Evolutionary conservation across 2,329 filamentous ascomycete species (phyloP).

Genomic region (Colletotrichum brevisporum): DNA sequence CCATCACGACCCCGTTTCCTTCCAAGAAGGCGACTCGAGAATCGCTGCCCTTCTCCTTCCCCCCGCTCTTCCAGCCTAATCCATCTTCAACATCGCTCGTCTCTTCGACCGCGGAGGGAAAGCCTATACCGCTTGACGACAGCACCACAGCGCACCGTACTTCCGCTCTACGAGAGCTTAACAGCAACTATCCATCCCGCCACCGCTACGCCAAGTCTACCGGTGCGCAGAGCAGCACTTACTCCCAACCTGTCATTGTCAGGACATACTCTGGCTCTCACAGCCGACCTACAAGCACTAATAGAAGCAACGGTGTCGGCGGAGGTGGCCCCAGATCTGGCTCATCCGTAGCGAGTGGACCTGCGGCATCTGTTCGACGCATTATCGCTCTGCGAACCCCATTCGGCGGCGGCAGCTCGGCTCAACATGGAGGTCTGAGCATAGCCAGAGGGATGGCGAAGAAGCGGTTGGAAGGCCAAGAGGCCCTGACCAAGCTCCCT

Average conservation of each 20-base stretch:
- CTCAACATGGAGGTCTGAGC: slow-evolving; percentile 57
- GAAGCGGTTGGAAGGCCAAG: slow-evolving; percentile 48
- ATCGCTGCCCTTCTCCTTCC: slow-evolving; percentile 63
- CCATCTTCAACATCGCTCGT: slow-evolving; percentile 67
- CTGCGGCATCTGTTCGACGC: slow-evolving; percentile 42
- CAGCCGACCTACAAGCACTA: slow-evolving; percentile 50
- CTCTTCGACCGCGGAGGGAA: slow-evolving; percentile 69
- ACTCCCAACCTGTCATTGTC: slow-evolving; percentile 76
- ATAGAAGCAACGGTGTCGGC: slow-evolving; percentile 41
- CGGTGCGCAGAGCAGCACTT: slow-evolving; percentile 70
- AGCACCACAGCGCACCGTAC: slow-evolving; percentile 69
- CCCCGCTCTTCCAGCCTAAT: slow-evolving; percentile 63
- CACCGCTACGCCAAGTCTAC: slow-evolving; percentile 71
- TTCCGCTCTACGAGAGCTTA: slow-evolving; percentile 72
- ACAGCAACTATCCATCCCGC: slow-evolving; percentile 69
- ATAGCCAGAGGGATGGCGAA: slow-evolving; percentile 61
- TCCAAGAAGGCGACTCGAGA: slow-evolving; percentile 42
- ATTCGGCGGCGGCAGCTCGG: slow-evolving; percentile 50
- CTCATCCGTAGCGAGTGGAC: slow-evolving; percentile 35
- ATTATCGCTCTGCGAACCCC: slow-evolving; percentile 42
- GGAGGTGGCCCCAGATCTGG: slow-evolving; percentile 13
- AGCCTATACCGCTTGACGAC: slow-evolving; percentile 69
- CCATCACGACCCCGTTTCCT: slow-evolving; percentile 34
- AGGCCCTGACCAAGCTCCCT: slow-evolving; percentile 63
- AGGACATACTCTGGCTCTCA: slow-evolving; percentile 71